Evolutionary conservation across 2,329 filamentous ascomycete species (phyloP).

Genomic region (Saccharata proteae): DNA sequence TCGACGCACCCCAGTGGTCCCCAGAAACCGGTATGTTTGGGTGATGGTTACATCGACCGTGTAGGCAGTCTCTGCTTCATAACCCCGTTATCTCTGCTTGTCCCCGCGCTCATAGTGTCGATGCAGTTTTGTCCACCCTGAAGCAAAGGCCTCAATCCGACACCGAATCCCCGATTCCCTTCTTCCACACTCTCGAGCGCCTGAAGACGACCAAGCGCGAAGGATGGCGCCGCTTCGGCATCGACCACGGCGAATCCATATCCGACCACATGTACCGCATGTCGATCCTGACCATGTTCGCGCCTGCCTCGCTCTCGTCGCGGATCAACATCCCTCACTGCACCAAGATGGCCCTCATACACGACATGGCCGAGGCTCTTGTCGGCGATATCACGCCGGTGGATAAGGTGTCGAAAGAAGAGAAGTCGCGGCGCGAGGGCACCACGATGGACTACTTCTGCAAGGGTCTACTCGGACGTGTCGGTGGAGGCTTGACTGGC

Average conservation of each 20-base stretch:
- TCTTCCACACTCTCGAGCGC: slow-evolving; percentile 88
- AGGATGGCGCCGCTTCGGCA: slow-evolving; percentile 84
- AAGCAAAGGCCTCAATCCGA: slow-evolving; percentile 44
- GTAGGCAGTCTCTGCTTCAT: slow-evolving; percentile 7
- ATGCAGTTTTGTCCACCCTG: slow-evolving; percentile 51
- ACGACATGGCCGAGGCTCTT: slow-evolving; percentile 93
- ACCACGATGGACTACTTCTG: slow-evolving; percentile 89
- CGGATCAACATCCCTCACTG: slow-evolving; percentile 69
- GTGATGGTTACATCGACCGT: slow-evolving; percentile 3
- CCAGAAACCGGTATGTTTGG: slow-evolving; percentile 33
- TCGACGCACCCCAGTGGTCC: slow-evolving; percentile 23
- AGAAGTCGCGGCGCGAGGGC: slow-evolving; percentile 80
- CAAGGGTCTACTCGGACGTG: slow-evolving; percentile 56
- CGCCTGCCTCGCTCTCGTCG: slow-evolving; percentile 59
- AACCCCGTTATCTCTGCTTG: not conserved
- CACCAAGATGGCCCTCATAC: slow-evolving; percentile 88
- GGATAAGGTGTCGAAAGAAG: slow-evolving; percentile 69
- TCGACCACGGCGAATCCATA: slow-evolving; percentile 71
- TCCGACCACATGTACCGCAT: slow-evolving; percentile 99
- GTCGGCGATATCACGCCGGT: slow-evolving; percentile 96
- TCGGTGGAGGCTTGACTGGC: slow-evolving; percentile 59
- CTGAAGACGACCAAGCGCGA: slow-evolving; percentile 95
- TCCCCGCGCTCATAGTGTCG: not conserved
- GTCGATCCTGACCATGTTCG: slow-evolving; percentile 90
- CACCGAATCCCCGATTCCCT: slow-evolving; percentile 65